A percentile compares a stretch with the other conserved stretches of the same genome.
Conservation (phyloP, 2,329 filamentous ascomycete genomes). For the Penicillium sp. region DNA sequence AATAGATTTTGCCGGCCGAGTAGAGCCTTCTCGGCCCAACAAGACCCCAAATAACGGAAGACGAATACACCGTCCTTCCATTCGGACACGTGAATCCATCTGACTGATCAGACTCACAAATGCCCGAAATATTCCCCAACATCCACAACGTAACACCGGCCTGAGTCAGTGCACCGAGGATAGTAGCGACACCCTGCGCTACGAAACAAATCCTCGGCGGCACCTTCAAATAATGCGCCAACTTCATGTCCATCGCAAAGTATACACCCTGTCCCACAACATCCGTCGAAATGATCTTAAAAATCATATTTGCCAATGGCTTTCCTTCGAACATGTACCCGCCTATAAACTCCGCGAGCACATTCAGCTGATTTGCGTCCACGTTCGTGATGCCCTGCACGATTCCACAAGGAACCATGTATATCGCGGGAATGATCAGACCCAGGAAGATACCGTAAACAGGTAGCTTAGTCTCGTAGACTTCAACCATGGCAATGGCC, state of each 20-base stretch:
- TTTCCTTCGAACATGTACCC: constrained; percentile 47
- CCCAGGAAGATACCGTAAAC: constrained; percentile 45
- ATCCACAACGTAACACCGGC: constrained; percentile 39
- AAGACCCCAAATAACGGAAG: constrained; percentile 52
- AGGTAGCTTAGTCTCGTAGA: constrained; percentile 44
- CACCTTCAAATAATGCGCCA: constrained; percentile 54
- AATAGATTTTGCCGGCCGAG: constrained; percentile 49
- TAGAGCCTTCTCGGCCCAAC: constrained; percentile 52
- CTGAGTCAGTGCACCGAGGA: constrained; percentile 49
- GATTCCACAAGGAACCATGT: constrained; percentile 47
- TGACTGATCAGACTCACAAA: constrained; percentile 43
- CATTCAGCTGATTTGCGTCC: constrained; percentile 45
- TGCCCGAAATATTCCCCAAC: constrained; percentile 40
- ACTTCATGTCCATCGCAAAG: constrained; percentile 52
- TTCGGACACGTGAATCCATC: constrained; percentile 52
- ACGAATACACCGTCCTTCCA: constrained; percentile 50
- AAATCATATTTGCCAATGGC: constrained; percentile 48
- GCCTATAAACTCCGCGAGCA: constrained; percentile 46
- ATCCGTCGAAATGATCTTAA: constrained; percentile 45
- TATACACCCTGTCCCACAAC: constrained; percentile 47
- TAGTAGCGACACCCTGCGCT: constrained; percentile 49
- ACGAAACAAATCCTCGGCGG: constrained; percentile 49
- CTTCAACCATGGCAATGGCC: constrained; percentile 37
- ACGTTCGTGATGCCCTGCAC: constrained; percentile 47
- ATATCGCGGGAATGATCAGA: constrained; percentile 42